Conservation (phyloP, 805 yeast species). For the Candida maesae region DNA sequence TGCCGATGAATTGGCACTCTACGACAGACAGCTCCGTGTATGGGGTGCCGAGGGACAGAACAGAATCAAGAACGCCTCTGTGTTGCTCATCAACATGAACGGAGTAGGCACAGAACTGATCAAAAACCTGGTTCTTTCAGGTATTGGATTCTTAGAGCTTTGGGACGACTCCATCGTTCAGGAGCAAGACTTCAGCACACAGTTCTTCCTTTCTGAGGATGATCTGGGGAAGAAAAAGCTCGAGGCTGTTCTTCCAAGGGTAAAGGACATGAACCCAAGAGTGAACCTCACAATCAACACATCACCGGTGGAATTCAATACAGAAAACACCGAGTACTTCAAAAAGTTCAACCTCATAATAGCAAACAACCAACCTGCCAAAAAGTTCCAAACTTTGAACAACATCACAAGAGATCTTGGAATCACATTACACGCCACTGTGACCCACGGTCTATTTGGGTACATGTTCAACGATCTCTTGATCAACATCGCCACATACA, state of each 20-base stretch:
- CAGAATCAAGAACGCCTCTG: slow-evolving; percentile 63
- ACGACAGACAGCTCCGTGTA: slow-evolving; percentile 89
- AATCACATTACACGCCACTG: slow-evolving; percentile 66
- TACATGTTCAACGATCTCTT: slow-evolving; percentile 77
- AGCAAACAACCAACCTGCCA: slow-evolving; percentile 57
- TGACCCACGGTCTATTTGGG: slow-evolving; percentile 78
- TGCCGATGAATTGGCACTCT: slow-evolving; percentile 81
- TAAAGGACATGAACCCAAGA: slow-evolving; percentile 75
- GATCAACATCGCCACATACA: slow-evolving; percentile 51
- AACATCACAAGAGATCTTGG: slow-evolving; percentile 47
- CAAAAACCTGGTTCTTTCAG: slow-evolving; percentile 84
- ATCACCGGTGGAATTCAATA: slow-evolving; percentile 16
- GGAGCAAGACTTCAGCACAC: slow-evolving; percentile 65
- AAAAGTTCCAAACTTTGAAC: slow-evolving; percentile 47
- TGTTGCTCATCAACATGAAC: slow-evolving; percentile 68
- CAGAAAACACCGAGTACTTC: slow-evolving; percentile 36
- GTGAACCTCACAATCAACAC: slow-evolving; percentile 53
- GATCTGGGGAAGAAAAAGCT: slow-evolving; percentile 56
- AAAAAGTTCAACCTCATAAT: slow-evolving; percentile 64
- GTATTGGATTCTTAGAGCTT: slow-evolving; percentile 74
- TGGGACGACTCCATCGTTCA: slow-evolving; percentile 52
- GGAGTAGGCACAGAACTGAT: slow-evolving; percentile 79
- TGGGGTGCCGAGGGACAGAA: slow-evolving; percentile 97
- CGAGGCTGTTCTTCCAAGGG: slow-evolving; percentile 49
- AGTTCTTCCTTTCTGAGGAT: slow-evolving; percentile 61